A percentile compares a stretch with the other conserved stretches of the same genome.
Evolutionary conservation across 176 grass and related monocot species (phyloP).

Genomic region (Otatea glauca): DNA sequence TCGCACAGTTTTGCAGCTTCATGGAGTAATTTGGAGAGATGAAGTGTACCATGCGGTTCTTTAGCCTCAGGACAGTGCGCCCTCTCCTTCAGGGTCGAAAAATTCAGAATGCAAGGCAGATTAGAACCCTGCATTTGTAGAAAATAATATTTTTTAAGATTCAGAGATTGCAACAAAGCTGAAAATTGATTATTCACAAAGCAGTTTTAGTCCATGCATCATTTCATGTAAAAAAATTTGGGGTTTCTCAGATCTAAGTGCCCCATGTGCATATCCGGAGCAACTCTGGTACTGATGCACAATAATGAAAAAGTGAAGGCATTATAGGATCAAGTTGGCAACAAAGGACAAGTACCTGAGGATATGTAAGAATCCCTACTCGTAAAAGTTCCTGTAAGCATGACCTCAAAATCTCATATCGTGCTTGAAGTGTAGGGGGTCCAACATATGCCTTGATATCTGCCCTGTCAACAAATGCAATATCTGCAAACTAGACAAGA

Average conservation of each 20-base stretch:
- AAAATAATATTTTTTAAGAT: neutral
- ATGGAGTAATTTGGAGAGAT: conserved; percentile 65
- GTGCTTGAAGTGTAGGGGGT: conserved; percentile 82
- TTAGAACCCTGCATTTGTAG: conserved; percentile 45
- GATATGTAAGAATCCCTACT: conserved; percentile 73
- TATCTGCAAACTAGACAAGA: conserved; percentile 69
- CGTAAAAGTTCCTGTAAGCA: conserved; percentile 93
- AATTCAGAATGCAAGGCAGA: conserved; percentile 60
- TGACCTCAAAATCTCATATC: conserved; percentile 95
- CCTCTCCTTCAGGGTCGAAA: conserved; percentile 80
- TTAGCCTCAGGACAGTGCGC: conserved; percentile 48
- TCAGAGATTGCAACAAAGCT: conserved; percentile 9
- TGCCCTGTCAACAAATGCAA: conserved; percentile 96
- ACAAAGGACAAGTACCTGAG: conserved; percentile 56
- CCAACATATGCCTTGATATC: conserved; percentile 99
- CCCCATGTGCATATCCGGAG: neutral
- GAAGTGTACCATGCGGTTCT: conserved; percentile 55
- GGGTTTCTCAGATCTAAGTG: conserved; percentile 18
- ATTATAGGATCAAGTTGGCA: neutral
- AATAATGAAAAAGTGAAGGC: neutral
- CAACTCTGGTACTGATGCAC: conserved; percentile 11
- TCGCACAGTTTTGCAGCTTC: conserved; percentile 83
- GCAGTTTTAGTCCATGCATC: neutral
- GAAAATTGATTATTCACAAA: neutral
- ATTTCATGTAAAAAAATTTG: neutral